Base-by-base conservation (phyloP, 75 land plant genomes). In the Sequoia sempervirens region DNA sequence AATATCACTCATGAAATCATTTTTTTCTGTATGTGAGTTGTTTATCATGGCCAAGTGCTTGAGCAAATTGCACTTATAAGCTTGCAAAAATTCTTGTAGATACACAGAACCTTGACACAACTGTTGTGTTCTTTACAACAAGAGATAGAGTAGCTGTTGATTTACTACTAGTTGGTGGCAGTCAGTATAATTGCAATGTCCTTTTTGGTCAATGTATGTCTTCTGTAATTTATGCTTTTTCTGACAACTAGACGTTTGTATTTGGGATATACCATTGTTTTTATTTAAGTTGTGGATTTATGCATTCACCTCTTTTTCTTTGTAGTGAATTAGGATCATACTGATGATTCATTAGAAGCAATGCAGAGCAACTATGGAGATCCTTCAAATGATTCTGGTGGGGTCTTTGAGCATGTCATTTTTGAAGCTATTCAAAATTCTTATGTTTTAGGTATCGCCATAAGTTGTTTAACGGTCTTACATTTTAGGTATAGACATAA, bases 51-150 rank as follows among this genome's bases (percentile, higher is more conserved):
- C 30, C 46, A n/a, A 45, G 80, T 78, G 28, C n/a, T 78, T 20
- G 47, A n/a, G 47, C 9, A 78, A 41, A 45, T 28, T 26, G 37
- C 75, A 32, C 14, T 5, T 79, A 32, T 70, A 82, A 86, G 87
- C 80, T 86, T 85, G 88, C 88, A 81, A 86, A 86, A 54, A 66
- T 87, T 50, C 87, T 87, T 54, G 26, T 87, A 38, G 88, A 87
- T 82, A 87, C 88, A n/a, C 83, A 87, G 87, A 87, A 87, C 80
- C 81, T 87, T 43, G 88, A 87, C 50, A 70, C 43, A 37, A 83
- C 46, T 38, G 74, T 36, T 70, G 84, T 83, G 80, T 61, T 74
- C 36, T 83, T 41, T 34, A 83, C 84, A 36, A 70, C 76, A 69
- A 83, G 84, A 20, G 84, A 83, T 83, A 70, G 32, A 70, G 46